Evolutionary conservation across 192 early-diverging fungal species (phyloP), one percentile per base, ranked within the genome.

Genomic region (Podila epigama): DNA sequence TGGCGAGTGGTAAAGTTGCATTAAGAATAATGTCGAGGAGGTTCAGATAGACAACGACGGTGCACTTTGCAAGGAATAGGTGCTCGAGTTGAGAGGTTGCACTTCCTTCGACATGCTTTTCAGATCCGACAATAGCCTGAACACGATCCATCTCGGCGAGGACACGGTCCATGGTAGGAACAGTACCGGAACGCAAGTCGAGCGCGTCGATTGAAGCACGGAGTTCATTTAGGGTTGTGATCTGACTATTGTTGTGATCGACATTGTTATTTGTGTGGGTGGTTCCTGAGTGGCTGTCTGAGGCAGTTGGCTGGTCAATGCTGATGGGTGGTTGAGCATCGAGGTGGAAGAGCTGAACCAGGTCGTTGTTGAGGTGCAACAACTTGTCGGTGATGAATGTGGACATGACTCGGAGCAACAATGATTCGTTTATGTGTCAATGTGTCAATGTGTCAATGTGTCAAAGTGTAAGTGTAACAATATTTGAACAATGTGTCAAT

Each of bases 1-100:
- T 79, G 2, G 86, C 82, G 34, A 92, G 51, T 8, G 89, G 89
- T 51, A 93, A 68, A 16, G 85, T 87, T 0, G 85, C 68, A 22
- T 86, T 81, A 32, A 93, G 66, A 11, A 93, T 82, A 12, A 79
- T 81, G 32, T 82, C 79, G 13, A 91, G 70, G 0, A 88, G 62
- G 27, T 83, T 83, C 3, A 85, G 89, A 56, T 93, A 87, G 18
- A 90, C 77, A 3, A 82, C 85, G 8, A 85, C 42, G 1, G 79
- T 81, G n/a, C 81, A 75, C 56, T 86, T 88, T 35, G 85, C 78
- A 18, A 85, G 22, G 60, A 88, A 85, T 22, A 88, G 29, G 65
- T 81, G 79, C 25, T 85, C 80, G 20, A 86, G n/a, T 18, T 37
- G 48, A 8, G 66, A 52, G 1, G 32, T 32, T 22, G 63, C 37